These are phyloP conservation scores for Panellus pusillus DNA, from an alignment of 768 basidiomycete genomes.

Conservation along the genomic window DNA sequence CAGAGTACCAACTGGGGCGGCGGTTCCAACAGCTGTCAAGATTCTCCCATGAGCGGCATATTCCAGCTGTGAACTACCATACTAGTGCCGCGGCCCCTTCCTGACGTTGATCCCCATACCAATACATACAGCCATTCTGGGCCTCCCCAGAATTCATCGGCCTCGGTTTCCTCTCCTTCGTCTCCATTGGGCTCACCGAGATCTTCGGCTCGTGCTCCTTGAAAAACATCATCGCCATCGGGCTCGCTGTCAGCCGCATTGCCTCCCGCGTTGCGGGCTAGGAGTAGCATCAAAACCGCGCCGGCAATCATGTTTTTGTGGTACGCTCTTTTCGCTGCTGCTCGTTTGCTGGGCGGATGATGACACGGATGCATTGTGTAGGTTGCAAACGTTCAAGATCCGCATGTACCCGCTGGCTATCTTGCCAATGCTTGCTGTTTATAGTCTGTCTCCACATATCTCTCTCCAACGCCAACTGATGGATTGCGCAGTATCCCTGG, in stretches of 20 bases:
- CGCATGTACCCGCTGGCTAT: conserved; percentile 28
- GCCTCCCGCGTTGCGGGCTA: conserved; percentile 81
- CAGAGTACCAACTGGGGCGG: too few relatives aligned
- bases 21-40: too few relatives aligned
- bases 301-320: conserved; percentile 84
- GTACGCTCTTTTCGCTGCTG: conserved; percentile 28
- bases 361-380: too few relatives aligned
- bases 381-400: conserved; percentile 15
- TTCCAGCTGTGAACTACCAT: conserved; percentile 75
- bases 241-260: conserved; percentile 75
- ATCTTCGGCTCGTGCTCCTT: conserved; percentile 86
- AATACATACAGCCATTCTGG: conserved; percentile 41
- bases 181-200: conserved; percentile 75
- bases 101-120: conserved; percentile 33
- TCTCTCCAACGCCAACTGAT: neutral
- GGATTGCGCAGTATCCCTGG: conserved; percentile 4
- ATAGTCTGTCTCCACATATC: conserved; percentile 22
- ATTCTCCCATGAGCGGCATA: too few relatives aligned
- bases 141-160: conserved; percentile 84
- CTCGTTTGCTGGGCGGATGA: neutral
- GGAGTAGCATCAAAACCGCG: conserved; percentile 59
- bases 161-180: conserved; percentile 81
- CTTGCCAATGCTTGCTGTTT: conserved; percentile 36
- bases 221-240: conserved; percentile 77
- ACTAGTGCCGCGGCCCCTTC: conserved; percentile 66